A percentile compares a stretch with the other conserved stretches of the same genome.
Evolutionary conservation across 306 rosid species (phyloP).

Genomic region (Vigna hirtella): DNA sequence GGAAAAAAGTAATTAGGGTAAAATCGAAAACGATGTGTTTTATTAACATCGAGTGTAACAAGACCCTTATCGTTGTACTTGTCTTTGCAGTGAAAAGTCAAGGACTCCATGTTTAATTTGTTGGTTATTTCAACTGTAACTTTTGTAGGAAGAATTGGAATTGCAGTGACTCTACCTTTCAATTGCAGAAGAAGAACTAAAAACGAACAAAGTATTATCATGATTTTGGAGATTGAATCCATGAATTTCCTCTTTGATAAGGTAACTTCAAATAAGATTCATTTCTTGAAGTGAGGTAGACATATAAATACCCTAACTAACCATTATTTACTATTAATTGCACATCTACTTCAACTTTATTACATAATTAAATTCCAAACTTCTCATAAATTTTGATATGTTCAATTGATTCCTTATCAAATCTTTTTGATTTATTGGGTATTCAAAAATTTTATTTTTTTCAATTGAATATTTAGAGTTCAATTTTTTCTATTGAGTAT

Average conservation of each 20-base stretch:
- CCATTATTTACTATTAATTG: not conserved
- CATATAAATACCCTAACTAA: not conserved
- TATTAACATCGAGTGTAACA: not conserved
- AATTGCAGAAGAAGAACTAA: too few species aligned
- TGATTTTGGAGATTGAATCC: not conserved
- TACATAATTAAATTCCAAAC: too few species aligned
- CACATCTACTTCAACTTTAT: too few species aligned
- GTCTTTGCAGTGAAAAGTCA: not conserved
- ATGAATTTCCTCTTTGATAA: not conserved
- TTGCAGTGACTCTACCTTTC: too few species aligned
- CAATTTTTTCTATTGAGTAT: too few species aligned
- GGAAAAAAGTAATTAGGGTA: rapidly evolving
- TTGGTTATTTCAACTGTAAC: not conserved
- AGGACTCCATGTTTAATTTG: not conserved
- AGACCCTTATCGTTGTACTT: not conserved
- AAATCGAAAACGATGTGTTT: not conserved
- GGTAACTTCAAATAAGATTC: not conserved
- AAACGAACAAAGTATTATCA: too few species aligned
- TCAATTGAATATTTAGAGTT: too few species aligned
- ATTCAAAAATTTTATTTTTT: too few species aligned
- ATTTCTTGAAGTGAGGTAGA: not conserved
- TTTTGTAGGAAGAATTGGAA: not conserved
- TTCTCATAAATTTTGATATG: too few species aligned
- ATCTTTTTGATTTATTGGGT: too few species aligned
- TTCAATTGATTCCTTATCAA: too few species aligned